Evolutionary conservation across 2,329 filamentous ascomycete genomes (phyloP).

Genomic region (Karstenula rhodostoma): DNA sequence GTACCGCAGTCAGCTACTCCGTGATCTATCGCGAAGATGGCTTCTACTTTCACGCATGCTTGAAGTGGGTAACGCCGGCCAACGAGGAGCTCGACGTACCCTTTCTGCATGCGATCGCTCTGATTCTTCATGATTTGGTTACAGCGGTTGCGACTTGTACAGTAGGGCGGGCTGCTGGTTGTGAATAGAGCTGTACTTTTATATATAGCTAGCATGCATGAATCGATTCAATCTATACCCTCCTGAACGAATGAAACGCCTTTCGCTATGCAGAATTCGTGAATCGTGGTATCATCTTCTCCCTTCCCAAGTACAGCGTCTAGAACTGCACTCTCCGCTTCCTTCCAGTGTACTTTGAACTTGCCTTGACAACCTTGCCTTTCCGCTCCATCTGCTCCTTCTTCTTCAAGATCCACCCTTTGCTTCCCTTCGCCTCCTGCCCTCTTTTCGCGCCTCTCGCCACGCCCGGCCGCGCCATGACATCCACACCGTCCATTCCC

Average conservation of each 20-base stretch:
- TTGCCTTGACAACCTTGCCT: constrained; percentile 91
- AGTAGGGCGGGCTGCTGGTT: constrained; percentile 40
- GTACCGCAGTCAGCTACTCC: constrained; percentile 25
- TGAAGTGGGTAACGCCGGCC: constrained; percentile 14
- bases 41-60: constrained; percentile 16
- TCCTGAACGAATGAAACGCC: constrained; percentile 36
- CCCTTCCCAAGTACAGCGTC: neutral
- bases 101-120: neutral
- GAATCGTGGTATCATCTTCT: constrained; percentile 26
- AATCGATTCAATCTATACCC: constrained; percentile 39
- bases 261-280: constrained; percentile 44
- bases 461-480: constrained; percentile 65
- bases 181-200: constrained; percentile 53
- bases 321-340: constrained; percentile 84
- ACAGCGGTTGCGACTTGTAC: constrained; percentile 35
- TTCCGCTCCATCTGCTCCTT: constrained; percentile 95
- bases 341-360: constrained; percentile 91
- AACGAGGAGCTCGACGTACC: neutral
- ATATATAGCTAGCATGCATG: constrained; percentile 50
- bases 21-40: constrained; percentile 25
- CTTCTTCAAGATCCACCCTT: constrained; percentile 83
- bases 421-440: constrained; percentile 79
- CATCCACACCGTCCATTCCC: constrained; percentile 86
- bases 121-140: constrained; percentile 34
- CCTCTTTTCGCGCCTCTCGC: constrained; percentile 62